Conservation (phyloP, 441 rosid genomes). For the Oxalis stricta region DNA sequence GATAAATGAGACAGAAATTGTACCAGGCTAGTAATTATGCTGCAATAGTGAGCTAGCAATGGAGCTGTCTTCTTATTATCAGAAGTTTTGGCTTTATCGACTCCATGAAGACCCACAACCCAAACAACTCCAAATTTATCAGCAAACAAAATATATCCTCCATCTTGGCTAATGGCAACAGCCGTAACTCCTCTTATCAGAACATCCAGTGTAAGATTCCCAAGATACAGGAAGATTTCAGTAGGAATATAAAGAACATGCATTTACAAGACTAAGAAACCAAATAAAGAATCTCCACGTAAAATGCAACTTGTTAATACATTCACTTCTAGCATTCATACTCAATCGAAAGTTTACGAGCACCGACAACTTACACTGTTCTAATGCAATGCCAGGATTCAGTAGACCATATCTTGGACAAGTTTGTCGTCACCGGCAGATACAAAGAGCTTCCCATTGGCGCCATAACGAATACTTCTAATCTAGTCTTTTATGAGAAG, state of each 20-base stretch:
- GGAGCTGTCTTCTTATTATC: slow-evolving; percentile 42
- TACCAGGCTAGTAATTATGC: slow-evolving; percentile 90
- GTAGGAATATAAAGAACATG: background rate
- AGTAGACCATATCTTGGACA: slow-evolving; percentile 71
- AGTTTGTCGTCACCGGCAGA: slow-evolving; percentile 85
- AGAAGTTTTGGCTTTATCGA: slow-evolving; percentile 21
- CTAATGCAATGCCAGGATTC: slow-evolving; percentile 52
- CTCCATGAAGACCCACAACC: slow-evolving; percentile 46
- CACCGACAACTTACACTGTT: slow-evolving; percentile 37
- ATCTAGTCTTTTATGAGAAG: slow-evolving; percentile 48
- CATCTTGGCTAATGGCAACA: slow-evolving; percentile 62
- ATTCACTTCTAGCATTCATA: too few species aligned
- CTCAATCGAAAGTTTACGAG: too few species aligned
- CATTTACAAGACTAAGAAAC: too few species aligned
- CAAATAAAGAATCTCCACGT: too few species aligned
- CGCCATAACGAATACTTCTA: slow-evolving; percentile 57
- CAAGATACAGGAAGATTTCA: background rate
- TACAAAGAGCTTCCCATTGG: slow-evolving; percentile 52
- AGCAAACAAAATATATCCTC: slow-evolving; percentile 57
- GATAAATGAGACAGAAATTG: too few species aligned
- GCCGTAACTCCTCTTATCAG: slow-evolving; percentile 86
- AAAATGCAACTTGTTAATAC: too few species aligned
- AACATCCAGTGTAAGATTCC: slow-evolving; percentile 31
- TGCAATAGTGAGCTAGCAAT: slow-evolving; percentile 82
- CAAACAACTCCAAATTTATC: slow-evolving; percentile 96